Evolutionary conservation across 1,139 yeast genomes (phyloP), one percentile per base, ranked within the genome.

Genomic region (Blastobotrys arbuscula): DNA sequence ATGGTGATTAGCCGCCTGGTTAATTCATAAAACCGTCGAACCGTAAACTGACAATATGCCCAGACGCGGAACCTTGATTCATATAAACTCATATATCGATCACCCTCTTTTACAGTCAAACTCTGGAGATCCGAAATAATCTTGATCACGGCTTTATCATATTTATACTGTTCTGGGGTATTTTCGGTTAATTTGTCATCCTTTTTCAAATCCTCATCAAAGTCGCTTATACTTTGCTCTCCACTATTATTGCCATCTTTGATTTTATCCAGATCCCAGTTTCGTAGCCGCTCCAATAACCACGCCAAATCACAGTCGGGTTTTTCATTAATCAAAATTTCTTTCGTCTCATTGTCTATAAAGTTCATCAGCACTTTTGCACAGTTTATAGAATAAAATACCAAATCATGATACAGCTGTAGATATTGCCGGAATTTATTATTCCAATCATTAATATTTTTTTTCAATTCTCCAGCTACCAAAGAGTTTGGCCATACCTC

Each of bases 31-130:
- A 24, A 43, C 36, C 37, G 13, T n/a, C 47, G 35, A 24, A 43
- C 36, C 2, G 47, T 43, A 23, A 31, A 43, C 33, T 43, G 47
- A 24, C 47, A 43, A 20, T 43, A 43, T 15, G 47, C 47, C 47
- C 47, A 43, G 3, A 43, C 21, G 18, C 47, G 21, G 28, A 43
- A 43, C 19, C 47, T 19, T 18, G 28, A 13, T 19, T 43, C 47
- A 26, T 43, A 43, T 19, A 43, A 30, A 37, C 47, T 43, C 47
- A 43, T 43, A 30, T 26, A 43, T 18, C 47, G 41, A 36, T 43
- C 47, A 9, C 42, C 47, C 10, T 15, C 16, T n/a, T 43, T 20
- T 13, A 43, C 47, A 8, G 24, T 18, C 9, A 36, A 24, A 18
- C 42, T 15, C 7, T 10, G n/a, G 13, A 43, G 19, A 9, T 36